Evolutionary conservation across 2,329 filamentous ascomycete genomes (phyloP).

Genomic region (Fusarium transvaalense): DNA sequence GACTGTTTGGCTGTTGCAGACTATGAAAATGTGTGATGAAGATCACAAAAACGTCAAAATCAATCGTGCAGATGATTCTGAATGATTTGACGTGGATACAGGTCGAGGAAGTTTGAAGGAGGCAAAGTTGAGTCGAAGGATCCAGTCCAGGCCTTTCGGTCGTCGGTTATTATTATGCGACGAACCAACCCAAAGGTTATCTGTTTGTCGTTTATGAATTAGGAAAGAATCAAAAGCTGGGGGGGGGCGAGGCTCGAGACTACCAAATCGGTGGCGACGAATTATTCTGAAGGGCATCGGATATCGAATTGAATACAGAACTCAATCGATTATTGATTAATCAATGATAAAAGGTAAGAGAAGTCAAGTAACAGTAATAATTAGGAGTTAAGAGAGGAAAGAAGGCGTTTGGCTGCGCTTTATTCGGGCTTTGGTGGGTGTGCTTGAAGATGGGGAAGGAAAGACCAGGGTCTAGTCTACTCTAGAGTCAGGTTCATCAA

Average conservation of each 20-base stretch:
- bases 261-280: conserved; percentile 3
- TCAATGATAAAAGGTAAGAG: not conserved
- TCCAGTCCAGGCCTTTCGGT: conserved; percentile 6
- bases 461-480: conserved; percentile 8
- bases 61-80: not conserved
- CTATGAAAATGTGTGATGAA: not conserved
- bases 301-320: not conserved
- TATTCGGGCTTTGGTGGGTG: conserved; percentile 32
- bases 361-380: not conserved
- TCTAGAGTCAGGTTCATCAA: not conserved
- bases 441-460: conserved; percentile 26
- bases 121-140: conserved; percentile 30
- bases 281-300: conserved; percentile 14
- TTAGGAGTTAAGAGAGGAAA: conserved; percentile 5
- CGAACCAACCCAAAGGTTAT: conserved; percentile 8
- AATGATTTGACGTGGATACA: not conserved
- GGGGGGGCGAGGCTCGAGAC: conserved; percentile 9
- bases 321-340: not conserved
- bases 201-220: not conserved
- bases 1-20: conserved; percentile 3
- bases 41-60: not conserved
- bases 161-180: conserved; percentile 12
- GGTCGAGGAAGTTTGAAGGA: conserved; percentile 22
- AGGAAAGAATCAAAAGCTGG: not conserved
- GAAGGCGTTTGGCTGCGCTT: conserved; percentile 23